A percentile compares a stretch with the other conserved stretches of the same genome.
Conservation (phyloP, 192 early-diverging fungal genomes). For the Coemansia asiatica region DNA sequence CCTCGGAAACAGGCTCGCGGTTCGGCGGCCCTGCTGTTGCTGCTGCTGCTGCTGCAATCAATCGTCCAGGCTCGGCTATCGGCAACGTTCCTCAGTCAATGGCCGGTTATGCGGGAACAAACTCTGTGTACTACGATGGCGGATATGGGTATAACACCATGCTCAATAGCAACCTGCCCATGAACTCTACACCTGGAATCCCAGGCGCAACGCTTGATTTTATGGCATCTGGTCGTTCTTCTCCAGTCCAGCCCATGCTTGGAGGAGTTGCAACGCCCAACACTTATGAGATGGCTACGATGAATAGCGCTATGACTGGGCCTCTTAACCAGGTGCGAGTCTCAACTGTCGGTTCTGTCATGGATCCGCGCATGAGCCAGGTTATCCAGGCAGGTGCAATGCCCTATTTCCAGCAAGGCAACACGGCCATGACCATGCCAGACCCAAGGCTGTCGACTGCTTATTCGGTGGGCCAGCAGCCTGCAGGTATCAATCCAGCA, state of each 20-base stretch:
- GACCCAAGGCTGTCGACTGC: conserved; percentile 25
- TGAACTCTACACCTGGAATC: conserved; percentile 7
- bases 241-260: conserved; percentile 35
- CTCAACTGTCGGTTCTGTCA: conserved; percentile 14
- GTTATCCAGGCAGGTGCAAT: conserved; percentile 29
- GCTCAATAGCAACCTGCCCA: conserved; percentile 36
- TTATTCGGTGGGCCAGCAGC: conserved; percentile 9
- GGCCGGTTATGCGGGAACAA: conserved; percentile 48
- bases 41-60: conserved; percentile 3
- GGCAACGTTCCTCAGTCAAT: conserved; percentile 55
- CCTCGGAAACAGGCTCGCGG: conserved; percentile 45
- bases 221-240: conserved; percentile 39
- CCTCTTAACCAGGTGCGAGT: conserved; percentile 17
- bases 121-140: conserved; percentile 54
- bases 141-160: conserved; percentile 55
- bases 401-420: conserved; percentile 25
- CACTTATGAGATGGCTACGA: conserved; percentile 46
- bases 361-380: conserved; percentile 47
- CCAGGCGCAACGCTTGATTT: conserved; percentile 29
- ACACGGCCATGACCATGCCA: conserved; percentile 5
- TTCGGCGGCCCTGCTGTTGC: conserved; percentile 43
- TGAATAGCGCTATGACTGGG: conserved; percentile 19
- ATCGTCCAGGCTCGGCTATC: conserved; percentile 53
- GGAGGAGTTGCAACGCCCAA: conserved; percentile 18
- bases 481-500: background rate